These are phyloP conservation scores for Saksenaea vasiformis DNA, from an alignment of 371 early-diverging fungal species.

Conservation along the genomic window DNA sequence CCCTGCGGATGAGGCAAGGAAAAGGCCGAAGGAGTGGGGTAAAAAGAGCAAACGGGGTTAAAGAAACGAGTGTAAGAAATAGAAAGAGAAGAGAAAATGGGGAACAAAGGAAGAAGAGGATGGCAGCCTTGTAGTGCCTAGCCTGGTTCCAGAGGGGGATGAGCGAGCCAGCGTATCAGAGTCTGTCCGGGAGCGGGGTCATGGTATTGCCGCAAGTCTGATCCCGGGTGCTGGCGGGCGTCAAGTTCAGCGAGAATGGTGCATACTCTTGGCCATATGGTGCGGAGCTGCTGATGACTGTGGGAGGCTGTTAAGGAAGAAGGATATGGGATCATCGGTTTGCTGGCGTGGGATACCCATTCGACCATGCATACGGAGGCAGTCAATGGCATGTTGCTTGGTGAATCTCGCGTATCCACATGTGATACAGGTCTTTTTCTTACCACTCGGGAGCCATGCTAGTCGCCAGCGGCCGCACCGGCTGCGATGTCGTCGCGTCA, in stretches of 20 bases:
- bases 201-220: too few relatives aligned
- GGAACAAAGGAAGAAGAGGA: background rate
- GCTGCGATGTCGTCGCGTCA: background rate
- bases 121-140: background rate
- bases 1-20: background rate
- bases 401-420: background rate
- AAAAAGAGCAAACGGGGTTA: background rate
- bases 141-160: background rate
- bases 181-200: too few relatives aligned
- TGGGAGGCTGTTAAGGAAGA: background rate
- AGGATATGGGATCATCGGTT: background rate
- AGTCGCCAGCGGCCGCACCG: background rate
- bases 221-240: background rate
- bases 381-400: background rate
- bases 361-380: background rate
- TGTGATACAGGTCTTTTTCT: background rate
- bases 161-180: background rate
- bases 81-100: background rate
- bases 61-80: background rate
- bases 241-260: too few relatives aligned
- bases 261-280: too few relatives aligned
- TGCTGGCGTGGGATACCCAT: background rate
- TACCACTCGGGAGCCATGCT: background rate
- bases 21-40: background rate
- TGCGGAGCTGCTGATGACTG: background rate